Evolutionary conservation across 2,329 filamentous ascomycete species (phyloP), one percentile per base, ranked within the genome.

Genomic region (Thelonectria discophora): DNA sequence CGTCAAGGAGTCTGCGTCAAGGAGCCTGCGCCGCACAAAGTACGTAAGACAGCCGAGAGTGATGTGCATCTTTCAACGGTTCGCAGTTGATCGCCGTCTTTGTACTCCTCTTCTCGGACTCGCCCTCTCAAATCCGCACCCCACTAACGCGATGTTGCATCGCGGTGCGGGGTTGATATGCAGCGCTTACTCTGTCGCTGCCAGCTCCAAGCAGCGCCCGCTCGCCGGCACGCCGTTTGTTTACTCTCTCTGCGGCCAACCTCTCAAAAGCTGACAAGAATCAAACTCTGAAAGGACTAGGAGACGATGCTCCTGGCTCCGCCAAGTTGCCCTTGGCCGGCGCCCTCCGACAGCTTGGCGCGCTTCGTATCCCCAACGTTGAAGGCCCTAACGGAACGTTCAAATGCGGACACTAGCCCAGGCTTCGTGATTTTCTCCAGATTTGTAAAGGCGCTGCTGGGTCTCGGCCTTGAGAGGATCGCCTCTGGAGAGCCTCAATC

Each of bases 201-300:
- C 60, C 55, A 32, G 58, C 45, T 56, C 60, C 37, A 30, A 55
- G 50, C 47, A 54, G 49, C 60, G 53, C 46, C 47, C 42, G 40
- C 50, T 53, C 37, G 13, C 48, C 58, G 50, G 39, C 48, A 34
- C 47, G 40, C 13, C 37, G 34, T 37, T 37, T 37, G 34, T 37
- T 37, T 37, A 37, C 15, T 15, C 12, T 37, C 34, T n/a, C 12
- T n/a, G 9, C 39, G n/a, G 3, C 39, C 17, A 15, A 17, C 34
- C 34, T 37, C 34, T 37, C 34, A 37, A 37, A 37, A 13, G 34
- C 34, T 37, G 34, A 37, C 34, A 37, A 37, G 34, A 37, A 37
- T 37, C 15, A 37, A 37, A 37, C 34, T 37, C 34, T 37, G 34
- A 13, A 43, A 43, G 15, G 27, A 12, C 34, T 13, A 13, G 34